phyloP scores from a whole-genome alignment of 768 basidiomycete species.

The Phlebiopsis gigantea region DNA sequence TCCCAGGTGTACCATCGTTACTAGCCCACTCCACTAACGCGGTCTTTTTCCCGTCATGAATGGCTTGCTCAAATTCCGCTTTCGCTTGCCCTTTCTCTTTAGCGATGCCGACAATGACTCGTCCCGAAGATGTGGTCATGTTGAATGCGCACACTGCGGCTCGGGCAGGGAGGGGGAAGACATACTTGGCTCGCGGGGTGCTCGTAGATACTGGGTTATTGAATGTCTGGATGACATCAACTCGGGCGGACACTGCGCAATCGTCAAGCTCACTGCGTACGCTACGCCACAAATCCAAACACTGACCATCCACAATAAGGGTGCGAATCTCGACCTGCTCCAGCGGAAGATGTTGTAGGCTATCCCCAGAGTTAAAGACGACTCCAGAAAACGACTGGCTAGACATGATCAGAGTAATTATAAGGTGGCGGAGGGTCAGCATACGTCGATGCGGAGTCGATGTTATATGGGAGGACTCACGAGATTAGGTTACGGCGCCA shows the following conservation, averaged over 20 bases:
- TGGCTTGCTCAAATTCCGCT: conserved; percentile 35
- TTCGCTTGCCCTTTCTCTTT: conserved; percentile 44
- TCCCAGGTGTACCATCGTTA: conserved; percentile 39
- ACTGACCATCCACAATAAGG: conserved; percentile 9
- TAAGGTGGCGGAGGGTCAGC: no score
- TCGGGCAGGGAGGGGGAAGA: conserved; percentile 53
- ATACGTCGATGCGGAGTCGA: no score
- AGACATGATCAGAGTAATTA: not conserved
- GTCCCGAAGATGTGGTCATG: conserved; percentile 39
- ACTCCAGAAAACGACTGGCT: not conserved
- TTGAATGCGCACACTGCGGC: conserved; percentile 52
- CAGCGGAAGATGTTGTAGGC: conserved; percentile 6
- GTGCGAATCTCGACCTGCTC: conserved; percentile 9
- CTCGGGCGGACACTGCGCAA: conserved; percentile 9
- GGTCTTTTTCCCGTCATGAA: conserved; percentile 34
- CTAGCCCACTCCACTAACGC: conserved; percentile 45
- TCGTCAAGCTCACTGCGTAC: not conserved
- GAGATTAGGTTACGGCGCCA: not conserved
- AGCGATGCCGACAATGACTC: conserved; percentile 37
- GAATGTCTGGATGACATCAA: conserved; percentile 11
- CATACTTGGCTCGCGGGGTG: conserved; percentile 45
- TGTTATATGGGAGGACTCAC: not conserved
- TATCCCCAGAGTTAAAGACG: not conserved
- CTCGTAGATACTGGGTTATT: not conserved
- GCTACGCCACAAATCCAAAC: not conserved